Evolutionary conservation across 2,329 filamentous ascomycete genomes (phyloP).

Genomic region (Colletotrichum tropicale): DNA sequence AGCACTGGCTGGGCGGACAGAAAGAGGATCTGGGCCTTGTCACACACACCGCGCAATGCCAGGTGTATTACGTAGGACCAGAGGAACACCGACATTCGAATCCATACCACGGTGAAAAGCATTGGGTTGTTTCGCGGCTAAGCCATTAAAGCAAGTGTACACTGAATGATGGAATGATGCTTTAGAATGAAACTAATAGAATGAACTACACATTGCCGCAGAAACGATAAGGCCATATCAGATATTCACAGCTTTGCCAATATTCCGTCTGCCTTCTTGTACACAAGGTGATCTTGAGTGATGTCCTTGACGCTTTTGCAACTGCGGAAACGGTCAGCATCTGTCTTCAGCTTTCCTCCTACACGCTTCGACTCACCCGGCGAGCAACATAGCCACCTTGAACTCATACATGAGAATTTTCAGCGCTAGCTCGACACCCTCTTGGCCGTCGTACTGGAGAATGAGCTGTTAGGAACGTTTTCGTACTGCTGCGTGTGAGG

Average conservation of each 20-base stretch:
- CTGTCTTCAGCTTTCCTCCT: neutral
- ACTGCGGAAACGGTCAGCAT: slow-evolving; percentile 16
- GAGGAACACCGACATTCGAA: neutral
- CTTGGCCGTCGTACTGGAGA: slow-evolving; percentile 27
- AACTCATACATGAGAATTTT: slow-evolving; percentile 43
- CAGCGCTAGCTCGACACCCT: slow-evolving; percentile 44
- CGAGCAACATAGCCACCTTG: slow-evolving; percentile 29
- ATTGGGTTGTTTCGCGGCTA: neutral
- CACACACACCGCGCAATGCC: neutral
- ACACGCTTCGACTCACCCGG: neutral
- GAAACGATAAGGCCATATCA: too few relatives aligned
- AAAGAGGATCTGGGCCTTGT: neutral
- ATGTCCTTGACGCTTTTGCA: slow-evolving; percentile 15
- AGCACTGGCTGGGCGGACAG: neutral
- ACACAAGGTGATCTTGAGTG: slow-evolving; percentile 13
- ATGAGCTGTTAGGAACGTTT: neutral
- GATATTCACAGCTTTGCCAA: slow-evolving; percentile 12
- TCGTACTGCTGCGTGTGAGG: neutral
- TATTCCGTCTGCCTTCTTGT: slow-evolving; percentile 9
- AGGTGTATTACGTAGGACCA: neutral
- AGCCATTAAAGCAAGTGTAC: neutral
- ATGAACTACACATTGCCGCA: neutral
- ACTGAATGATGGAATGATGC: neutral
- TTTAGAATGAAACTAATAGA: neutral
- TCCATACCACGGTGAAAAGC: neutral